Evolutionary conservation across 75 land plant genomes (phyloP), one percentile per base, ranked within the genome.

Genomic region (Isoetes taiwanensis): DNA sequence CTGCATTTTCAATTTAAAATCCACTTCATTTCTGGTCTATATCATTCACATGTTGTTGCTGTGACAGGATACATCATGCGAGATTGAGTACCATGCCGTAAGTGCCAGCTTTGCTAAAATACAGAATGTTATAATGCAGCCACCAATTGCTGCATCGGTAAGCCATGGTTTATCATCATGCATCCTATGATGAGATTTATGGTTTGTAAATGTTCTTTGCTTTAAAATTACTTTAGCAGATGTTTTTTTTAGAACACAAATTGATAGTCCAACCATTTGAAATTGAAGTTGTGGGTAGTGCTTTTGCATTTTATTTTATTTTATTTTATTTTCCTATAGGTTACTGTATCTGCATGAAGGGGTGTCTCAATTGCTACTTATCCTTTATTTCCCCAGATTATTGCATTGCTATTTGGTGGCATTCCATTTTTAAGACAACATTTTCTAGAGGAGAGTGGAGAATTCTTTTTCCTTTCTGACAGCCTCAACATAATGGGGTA

Each of bases 121-220:
- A 19, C 12, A n/a, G 25, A 23, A 46, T n/a, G n/a, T n/a, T n/a
- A 80, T 90, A 19, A 55, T 82, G 58, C 97, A 91, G 41, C 97
- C 97, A 14, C 88, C 97, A 10, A 82, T 91, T 28, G 66, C 80
- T 55, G 94, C 94, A 33, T 90, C 96, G 16, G 96, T 89, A 67
- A 81, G 83, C 77, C 57, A 8, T 32, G 2, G 33, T 63, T 46
- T 21, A 21, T 38, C 37, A 19, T 30, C 4, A 23, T 9, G 25
- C 14, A 8, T 10, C 19, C 9, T 30, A 30, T 58, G 19, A n/a
- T 9, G n/a, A 37, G n/a, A 14, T 2, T 10, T 9, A 14, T 46
- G 21, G 38, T 37, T 9, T 37, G 14, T 37, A 9, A 37, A 55
- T 8, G 8, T 10, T 5, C 30, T 58, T 58, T 58, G 53, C 14